Percentiles rank a stretch among this genome's conserved stretches.
phyloP scores from a whole-genome alignment of 176 grass and related monocot genomes.

The Triticum monococcum region DNA sequence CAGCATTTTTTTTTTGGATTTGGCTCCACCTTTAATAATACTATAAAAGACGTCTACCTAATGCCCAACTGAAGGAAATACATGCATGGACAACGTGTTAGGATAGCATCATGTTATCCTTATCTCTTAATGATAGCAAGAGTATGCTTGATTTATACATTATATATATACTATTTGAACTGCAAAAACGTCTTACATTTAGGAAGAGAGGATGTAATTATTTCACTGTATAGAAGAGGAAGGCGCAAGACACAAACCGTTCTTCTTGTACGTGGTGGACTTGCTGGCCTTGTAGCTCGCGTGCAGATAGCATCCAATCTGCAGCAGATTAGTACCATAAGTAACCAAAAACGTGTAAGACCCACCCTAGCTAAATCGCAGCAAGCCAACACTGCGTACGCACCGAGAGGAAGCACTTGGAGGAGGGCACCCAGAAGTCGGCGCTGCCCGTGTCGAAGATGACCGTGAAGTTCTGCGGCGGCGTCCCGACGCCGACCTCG shows the following conservation, averaged over 20 bases:
- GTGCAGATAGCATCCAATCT: slow-evolving; percentile 68
- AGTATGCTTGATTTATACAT: neutral
- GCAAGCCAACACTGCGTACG: neutral
- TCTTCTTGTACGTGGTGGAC: slow-evolving; percentile 61
- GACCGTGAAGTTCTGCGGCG: slow-evolving; percentile 79
- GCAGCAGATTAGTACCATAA: no score
- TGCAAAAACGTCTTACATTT: no score
- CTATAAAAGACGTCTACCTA: no score
- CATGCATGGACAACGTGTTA: neutral
- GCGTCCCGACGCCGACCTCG: slow-evolving; percentile 71
- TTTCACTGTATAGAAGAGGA: no score
- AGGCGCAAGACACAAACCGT: slow-evolving; percentile 44
- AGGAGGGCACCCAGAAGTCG: slow-evolving; percentile 89
- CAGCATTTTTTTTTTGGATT: no score
- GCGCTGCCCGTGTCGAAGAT: slow-evolving; percentile 94
- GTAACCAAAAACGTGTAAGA: neutral
- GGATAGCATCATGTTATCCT: neutral
- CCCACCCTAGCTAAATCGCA: neutral
- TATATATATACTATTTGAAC: no score
- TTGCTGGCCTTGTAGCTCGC: slow-evolving; percentile 52
- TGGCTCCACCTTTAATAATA: no score
- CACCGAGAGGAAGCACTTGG: slow-evolving; percentile 85
- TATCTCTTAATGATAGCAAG: neutral
- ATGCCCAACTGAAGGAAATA: no score
- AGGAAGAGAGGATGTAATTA: no score